Evolutionary conservation across 805 yeast species (phyloP), one percentile per base, ranked within the genome.

Genomic region (Zygotorulaspora chibaensis): DNA sequence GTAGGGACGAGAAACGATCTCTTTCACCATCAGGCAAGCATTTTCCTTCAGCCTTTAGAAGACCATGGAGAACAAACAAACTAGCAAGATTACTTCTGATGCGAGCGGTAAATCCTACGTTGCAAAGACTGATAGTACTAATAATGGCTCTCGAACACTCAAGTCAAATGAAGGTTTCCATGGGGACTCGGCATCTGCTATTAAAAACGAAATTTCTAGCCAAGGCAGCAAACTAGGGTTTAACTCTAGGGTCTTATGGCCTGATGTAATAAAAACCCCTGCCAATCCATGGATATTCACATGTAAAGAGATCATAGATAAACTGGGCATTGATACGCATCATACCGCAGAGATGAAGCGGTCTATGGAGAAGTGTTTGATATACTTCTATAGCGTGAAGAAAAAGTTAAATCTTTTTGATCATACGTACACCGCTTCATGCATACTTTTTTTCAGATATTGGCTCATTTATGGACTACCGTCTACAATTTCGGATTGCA

Each of bases 381-480:
- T 64, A 52, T 65, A 62, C 43, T 63, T 66, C 30, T 65, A 66
- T 42, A 61, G 59, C n/a, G 51, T 65, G 46, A 65, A 64, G 43
- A 63, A 64, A 43, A 59, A 58, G 35, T 48, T 66, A 34, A 62
- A 58, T 17, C 47, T 65, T 2, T 62, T 63, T 42, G 69, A 66
- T 38, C 69, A 65, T 37, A 63, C 69, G 1, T 66, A 65, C 38
- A 64, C 68, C 0, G 66, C 67, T 3, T 57, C 68, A 16, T 58
- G 68, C 45, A 60, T 62, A 10, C 46, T 65, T 16, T 61, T 65
- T 38, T 66, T 56, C 54, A 53, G 70, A 35, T 63, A 61, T 38
- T 66, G 70, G 70, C 62, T 44, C 40, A 42, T 58, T 4, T 59
- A 58, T 47, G 63, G 60, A 6, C 43, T 66, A 23, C 67, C 67